These are phyloP conservation scores for Phytophthora aleatoria DNA, from an alignment of 352 stramenopile genomes.

Conservation along the genomic window DNA sequence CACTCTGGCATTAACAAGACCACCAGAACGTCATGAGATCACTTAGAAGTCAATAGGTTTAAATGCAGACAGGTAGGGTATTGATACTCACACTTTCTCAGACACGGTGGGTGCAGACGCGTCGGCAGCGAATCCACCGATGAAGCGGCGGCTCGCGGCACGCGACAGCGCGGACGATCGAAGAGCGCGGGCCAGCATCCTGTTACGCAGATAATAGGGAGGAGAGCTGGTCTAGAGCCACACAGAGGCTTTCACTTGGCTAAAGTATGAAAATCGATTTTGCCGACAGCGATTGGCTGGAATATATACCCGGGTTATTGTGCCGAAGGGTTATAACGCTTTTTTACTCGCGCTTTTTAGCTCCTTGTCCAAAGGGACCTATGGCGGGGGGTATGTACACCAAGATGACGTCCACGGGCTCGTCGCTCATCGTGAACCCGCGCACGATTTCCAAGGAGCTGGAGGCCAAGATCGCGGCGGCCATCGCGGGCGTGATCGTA, in stretches of 20 bases:
- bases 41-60: not conserved
- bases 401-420: constrained; percentile 74
- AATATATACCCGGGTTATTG: constrained; percentile 10
- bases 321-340: not conserved
- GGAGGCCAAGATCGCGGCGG: constrained; percentile 75
- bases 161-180: constrained; percentile 38
- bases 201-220: constrained; percentile 6
- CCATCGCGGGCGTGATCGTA: constrained; percentile 71
- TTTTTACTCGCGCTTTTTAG: not conserved
- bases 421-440: constrained; percentile 73
- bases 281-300: constrained; percentile 15
- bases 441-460: constrained; percentile 84
- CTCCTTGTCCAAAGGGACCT: not conserved
- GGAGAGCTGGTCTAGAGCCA: constrained; percentile 22
- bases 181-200: constrained; percentile 51
- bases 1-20: constrained; percentile 47
- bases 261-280: constrained; percentile 6
- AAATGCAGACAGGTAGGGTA: not conserved
- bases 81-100: constrained; percentile 60
- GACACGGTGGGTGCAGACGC: constrained; percentile 47
- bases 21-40: constrained; percentile 13
- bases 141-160: constrained; percentile 47
- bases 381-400: constrained; percentile 77
- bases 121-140: constrained; percentile 56
- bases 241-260: constrained; percentile 12